Evolutionary conservation across 2,329 filamentous ascomycete genomes (phyloP).

Genomic region (Fusarium guadeloupense): DNA sequence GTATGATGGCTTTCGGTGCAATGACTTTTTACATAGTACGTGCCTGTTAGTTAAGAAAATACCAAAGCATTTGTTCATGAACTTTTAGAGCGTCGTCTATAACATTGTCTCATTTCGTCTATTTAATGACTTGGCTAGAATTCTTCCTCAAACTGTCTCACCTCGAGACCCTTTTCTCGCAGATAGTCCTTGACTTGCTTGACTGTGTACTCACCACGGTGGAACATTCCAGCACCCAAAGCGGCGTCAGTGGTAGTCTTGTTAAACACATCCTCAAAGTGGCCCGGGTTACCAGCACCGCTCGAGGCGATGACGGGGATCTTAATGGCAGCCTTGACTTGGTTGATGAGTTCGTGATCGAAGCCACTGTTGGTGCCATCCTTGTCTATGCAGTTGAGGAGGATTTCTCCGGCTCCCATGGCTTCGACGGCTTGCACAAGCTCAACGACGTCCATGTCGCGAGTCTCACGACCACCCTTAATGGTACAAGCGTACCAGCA

Average conservation of each 20-base stretch:
- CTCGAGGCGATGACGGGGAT: slow-evolving; percentile 97
- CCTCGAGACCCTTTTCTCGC: slow-evolving; percentile 73
- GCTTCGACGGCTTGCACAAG: slow-evolving; percentile 89
- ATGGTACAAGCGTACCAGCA: slow-evolving; percentile 99
- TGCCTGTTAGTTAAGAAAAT: slow-evolving; percentile 22
- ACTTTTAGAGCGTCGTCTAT: slow-evolving; percentile 4
- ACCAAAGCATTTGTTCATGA: slow-evolving; percentile 14
- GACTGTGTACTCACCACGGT: slow-evolving; percentile 93
- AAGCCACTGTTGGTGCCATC: slow-evolving; percentile 96
- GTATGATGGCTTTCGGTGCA: slow-evolving; percentile 12
- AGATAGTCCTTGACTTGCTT: slow-evolving; percentile 91
- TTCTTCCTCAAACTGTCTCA: slow-evolving; percentile 79
- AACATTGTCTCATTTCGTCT: slow-evolving; percentile 12
- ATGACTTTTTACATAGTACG: slow-evolving; percentile 9
- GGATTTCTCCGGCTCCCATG: slow-evolving; percentile 93
- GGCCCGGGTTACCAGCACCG: slow-evolving; percentile 85
- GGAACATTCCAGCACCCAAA: slow-evolving; percentile 96
- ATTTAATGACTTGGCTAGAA: slow-evolving; percentile 14
- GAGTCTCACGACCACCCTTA: slow-evolving; percentile 92
- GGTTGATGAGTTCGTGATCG: slow-evolving; percentile 87
- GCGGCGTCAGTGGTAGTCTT: slow-evolving; percentile 90
- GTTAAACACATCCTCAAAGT: slow-evolving; percentile 91
- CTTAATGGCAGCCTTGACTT: slow-evolving; percentile 85
- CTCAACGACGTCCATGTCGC: slow-evolving; percentile 91
- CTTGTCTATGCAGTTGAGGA: slow-evolving; percentile 97